Conservation (phyloP, 2,329 filamentous ascomycete genomes). For the Microsporum canis region DNA sequence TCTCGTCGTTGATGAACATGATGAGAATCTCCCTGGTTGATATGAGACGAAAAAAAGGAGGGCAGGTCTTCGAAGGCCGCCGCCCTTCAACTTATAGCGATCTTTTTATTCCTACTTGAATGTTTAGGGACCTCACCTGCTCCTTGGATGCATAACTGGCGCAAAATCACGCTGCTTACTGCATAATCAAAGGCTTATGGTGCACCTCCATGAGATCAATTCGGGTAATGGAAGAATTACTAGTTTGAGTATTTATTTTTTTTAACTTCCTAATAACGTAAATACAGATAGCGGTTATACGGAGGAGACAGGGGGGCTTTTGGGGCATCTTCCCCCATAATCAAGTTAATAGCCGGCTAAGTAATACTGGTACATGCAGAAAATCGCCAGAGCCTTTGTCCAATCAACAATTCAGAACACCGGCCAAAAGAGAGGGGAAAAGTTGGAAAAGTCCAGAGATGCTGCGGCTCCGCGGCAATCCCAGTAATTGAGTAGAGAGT, state of each 20-base stretch:
- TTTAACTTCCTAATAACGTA: neutral
- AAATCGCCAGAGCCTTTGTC: neutral
- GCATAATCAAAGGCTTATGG: neutral
- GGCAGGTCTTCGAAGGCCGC: too few species aligned
- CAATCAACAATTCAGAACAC: neutral
- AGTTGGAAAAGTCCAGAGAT: neutral
- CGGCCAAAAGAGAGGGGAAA: neutral
- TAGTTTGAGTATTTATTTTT: neutral
- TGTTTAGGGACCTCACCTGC: neutral
- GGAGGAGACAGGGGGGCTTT: neutral
- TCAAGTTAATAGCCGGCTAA: neutral
- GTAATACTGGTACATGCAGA: neutral
- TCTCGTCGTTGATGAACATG: neutral
- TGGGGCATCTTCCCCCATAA: neutral
- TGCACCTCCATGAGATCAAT: neutral
- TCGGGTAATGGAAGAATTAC: slow-evolving; percentile 2
- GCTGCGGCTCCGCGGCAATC: neutral
- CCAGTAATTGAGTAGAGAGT: slow-evolving; percentile 1
- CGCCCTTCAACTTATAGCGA: too few species aligned
- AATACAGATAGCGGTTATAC: neutral
- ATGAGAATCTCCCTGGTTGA: neutral
- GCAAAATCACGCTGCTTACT: neutral
- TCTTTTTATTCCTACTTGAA: too few species aligned
- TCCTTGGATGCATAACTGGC: neutral
- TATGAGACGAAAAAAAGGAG: too few species aligned